Conservation (phyloP, 2,329 filamentous ascomycete species). For the Teratosphaeria nubilosa region DNA sequence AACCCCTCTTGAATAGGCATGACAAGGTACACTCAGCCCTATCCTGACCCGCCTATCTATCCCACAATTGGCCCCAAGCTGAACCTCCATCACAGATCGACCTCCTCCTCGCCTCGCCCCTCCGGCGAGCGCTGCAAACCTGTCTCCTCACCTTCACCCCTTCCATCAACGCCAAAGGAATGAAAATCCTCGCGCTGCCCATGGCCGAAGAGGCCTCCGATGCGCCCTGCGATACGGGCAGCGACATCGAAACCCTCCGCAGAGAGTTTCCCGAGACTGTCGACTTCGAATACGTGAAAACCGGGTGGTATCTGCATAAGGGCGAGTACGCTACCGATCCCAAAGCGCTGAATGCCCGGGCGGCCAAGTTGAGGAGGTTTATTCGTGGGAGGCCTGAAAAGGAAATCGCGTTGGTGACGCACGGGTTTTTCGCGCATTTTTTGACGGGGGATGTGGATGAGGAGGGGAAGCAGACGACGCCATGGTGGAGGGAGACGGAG, state of each 20-base stretch:
- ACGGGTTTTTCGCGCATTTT: slow-evolving; percentile 23
- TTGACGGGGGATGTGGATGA: slow-evolving; percentile 20
- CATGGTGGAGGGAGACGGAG: slow-evolving; percentile 22
- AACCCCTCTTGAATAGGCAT: too few relatives aligned
- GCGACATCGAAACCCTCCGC: slow-evolving; percentile 8
- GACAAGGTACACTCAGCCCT: too few relatives aligned
- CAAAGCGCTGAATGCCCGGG: slow-evolving; percentile 13
- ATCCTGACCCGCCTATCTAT: too few relatives aligned
- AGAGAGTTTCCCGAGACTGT: slow-evolving; percentile 15
- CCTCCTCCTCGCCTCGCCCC: slow-evolving; percentile 20
- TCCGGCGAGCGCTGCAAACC: slow-evolving; percentile 20
- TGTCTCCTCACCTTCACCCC: slow-evolving; percentile 17
- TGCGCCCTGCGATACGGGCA: slow-evolving; percentile 19
- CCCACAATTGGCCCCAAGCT: background rate
- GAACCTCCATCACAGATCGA: slow-evolving; percentile 12
- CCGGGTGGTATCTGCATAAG: slow-evolving; percentile 19
- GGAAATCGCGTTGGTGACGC: slow-evolving; percentile 20
- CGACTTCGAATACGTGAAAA: slow-evolving; percentile 16
- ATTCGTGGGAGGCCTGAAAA: slow-evolving; percentile 17
- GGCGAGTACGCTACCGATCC: slow-evolving; percentile 18
- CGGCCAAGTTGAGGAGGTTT: slow-evolving; percentile 17
- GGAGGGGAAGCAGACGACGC: slow-evolving; percentile 20
- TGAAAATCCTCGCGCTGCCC: slow-evolving; percentile 18
- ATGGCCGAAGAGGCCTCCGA: slow-evolving; percentile 20
- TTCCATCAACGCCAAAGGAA: slow-evolving; percentile 11